Evolutionary conservation across 2,329 filamentous ascomycete genomes (phyloP).

Genomic region (Nothomitra cinnamomea): DNA sequence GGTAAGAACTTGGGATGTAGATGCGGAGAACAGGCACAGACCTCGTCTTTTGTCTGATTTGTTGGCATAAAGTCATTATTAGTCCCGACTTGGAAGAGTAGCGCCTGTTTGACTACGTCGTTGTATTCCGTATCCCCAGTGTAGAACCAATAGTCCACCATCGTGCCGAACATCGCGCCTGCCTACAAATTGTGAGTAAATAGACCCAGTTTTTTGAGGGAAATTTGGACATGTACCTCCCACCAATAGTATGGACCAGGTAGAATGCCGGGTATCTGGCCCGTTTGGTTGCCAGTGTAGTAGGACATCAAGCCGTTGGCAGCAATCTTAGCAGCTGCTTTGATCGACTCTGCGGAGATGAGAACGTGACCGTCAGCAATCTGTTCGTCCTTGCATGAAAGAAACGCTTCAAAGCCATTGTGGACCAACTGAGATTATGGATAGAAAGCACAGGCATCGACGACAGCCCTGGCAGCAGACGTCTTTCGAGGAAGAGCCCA

Average conservation of each 20-base stretch:
- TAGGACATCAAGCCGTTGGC: slow-evolving; percentile 33
- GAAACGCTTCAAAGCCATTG: too few relatives aligned
- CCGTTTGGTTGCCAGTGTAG: slow-evolving; percentile 24
- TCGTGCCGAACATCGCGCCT: slow-evolving; percentile 18
- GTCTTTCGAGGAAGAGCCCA: too few relatives aligned
- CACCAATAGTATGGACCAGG: slow-evolving; percentile 14
- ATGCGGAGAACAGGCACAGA: slow-evolving; percentile 7
- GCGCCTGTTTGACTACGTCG: slow-evolving; percentile 23
- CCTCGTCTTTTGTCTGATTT: slow-evolving; percentile 28
- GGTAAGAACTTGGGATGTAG: neutral
- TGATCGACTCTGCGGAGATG: slow-evolving; percentile 30
- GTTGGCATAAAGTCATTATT: slow-evolving; percentile 26
- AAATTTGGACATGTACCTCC: slow-evolving; percentile 5
- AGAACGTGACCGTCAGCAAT: too few relatives aligned
- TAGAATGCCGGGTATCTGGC: slow-evolving; percentile 10
- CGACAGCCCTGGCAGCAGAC: too few relatives aligned
- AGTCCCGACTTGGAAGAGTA: slow-evolving; percentile 25
- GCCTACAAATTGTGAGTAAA: neutral
- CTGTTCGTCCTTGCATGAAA: too few relatives aligned
- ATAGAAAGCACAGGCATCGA: too few relatives aligned
- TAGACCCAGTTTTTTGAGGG: too few relatives aligned
- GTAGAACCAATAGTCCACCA: slow-evolving; percentile 44
- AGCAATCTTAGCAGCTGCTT: slow-evolving; percentile 31
- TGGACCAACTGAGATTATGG: too few relatives aligned
- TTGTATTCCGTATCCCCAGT: slow-evolving; percentile 31